Conservation (phyloP, 768 basidiomycete species). For the Megacollybia marginata region DNA sequence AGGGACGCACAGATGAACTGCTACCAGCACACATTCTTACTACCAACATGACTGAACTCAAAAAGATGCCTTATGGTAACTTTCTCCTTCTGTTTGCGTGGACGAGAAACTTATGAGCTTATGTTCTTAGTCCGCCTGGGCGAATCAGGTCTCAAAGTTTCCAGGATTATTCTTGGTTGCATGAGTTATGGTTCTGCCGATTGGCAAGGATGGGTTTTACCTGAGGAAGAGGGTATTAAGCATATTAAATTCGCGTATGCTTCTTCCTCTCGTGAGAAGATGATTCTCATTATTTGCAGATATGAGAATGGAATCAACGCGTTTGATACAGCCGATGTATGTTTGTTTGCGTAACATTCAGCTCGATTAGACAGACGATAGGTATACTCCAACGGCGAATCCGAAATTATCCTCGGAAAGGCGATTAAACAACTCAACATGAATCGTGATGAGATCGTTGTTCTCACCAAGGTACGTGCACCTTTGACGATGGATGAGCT, state of each 20-base stretch:
- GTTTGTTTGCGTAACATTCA: neutral
- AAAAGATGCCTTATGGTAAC: too few relatives aligned
- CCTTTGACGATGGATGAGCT: neutral
- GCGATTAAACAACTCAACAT: conserved; percentile 2
- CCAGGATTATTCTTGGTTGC: conserved; percentile 23
- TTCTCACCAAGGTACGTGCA: neutral
- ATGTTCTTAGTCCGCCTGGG: conserved; percentile 29
- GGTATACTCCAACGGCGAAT: neutral
- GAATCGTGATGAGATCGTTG: neutral
- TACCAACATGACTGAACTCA: too few relatives aligned
- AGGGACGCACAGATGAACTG: too few relatives aligned
- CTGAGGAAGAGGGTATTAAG: too few relatives aligned
- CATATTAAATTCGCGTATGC: too few relatives aligned
- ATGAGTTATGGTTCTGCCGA: conserved; percentile 1
- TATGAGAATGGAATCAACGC: conserved; percentile 22
- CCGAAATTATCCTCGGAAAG: neutral
- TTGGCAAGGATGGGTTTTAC: too few relatives aligned
- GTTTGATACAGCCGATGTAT: conserved; percentile 19
- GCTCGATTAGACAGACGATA: neutral
- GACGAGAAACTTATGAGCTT: too few relatives aligned
- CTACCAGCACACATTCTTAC: too few relatives aligned
- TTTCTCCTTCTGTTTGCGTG: too few relatives aligned
- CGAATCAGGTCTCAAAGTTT: conserved; percentile 40
- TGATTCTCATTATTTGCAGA: neutral
- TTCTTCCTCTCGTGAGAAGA: too few relatives aligned